Conservation (phyloP, 2,329 filamentous ascomycete genomes). For the Botrytis aclada region DNA sequence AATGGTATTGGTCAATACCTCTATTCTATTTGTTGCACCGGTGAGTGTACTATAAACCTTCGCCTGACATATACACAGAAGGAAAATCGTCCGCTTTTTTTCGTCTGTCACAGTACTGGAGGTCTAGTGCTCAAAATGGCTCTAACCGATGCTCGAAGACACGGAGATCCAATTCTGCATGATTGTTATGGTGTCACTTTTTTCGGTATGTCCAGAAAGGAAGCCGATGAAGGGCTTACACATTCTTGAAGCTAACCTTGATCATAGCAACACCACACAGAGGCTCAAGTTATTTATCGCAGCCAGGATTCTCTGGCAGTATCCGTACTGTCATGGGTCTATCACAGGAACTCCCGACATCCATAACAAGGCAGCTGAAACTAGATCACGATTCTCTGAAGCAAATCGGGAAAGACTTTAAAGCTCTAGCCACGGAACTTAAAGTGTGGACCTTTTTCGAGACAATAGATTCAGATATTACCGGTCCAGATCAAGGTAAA, state of each 20-base stretch:
- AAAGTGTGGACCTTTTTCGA: conserved; percentile 21
- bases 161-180: background rate
- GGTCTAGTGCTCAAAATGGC: background rate
- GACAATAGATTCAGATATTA: conserved; percentile 20
- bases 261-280: background rate
- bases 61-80: background rate
- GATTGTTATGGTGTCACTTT: background rate
- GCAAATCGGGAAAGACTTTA: conserved; percentile 17
- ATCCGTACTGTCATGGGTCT: background rate
- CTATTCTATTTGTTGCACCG: background rate
- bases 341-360: background rate
- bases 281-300: background rate
- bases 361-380: conserved; percentile 4
- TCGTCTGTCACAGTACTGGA: background rate
- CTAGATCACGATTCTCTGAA: conserved; percentile 13
- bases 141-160: background rate
- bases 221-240: background rate
- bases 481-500: conserved; percentile 1
- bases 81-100: background rate
- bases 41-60: background rate
- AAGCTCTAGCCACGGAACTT: conserved; percentile 19
- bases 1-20: background rate
- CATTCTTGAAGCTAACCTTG: background rate
- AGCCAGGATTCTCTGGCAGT: background rate
- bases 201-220: background rate